Conservation (phyloP, 768 basidiomycete species). For the Podaxis pistillaris region DNA sequence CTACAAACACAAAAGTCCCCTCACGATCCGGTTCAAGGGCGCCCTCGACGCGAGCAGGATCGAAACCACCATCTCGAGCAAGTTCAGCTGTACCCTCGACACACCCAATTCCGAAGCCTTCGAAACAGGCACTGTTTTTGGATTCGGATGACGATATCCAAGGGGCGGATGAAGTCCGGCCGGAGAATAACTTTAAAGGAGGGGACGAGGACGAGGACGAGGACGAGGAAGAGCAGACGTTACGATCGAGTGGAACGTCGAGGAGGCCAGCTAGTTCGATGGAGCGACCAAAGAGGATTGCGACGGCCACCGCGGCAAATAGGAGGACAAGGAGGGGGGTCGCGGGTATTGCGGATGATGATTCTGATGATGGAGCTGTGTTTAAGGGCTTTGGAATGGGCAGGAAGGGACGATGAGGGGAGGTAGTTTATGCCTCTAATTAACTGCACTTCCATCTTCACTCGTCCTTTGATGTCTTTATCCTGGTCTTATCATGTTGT, state of each 20-base stretch:
- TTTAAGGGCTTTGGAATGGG: constrained; percentile 59
- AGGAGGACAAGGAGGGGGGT: constrained; percentile 30
- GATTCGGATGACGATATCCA: constrained; percentile 44
- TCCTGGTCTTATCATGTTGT: no score
- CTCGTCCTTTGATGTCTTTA: no score
- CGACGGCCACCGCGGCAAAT: constrained; percentile 21
- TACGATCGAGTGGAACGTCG: constrained; percentile 26
- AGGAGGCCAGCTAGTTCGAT: constrained; percentile 18
- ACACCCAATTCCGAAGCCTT: constrained; percentile 21
- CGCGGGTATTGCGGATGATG: constrained; percentile 49
- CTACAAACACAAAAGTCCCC: not conserved
- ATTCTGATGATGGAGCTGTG: constrained; percentile 70
- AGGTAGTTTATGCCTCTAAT: no score
- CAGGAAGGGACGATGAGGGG: not conserved
- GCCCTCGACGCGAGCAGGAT: constrained; percentile 18
- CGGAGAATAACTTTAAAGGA: constrained; percentile 15
- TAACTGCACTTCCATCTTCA: no score
- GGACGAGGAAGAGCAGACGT: constrained; percentile 27
- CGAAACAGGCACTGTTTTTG: constrained; percentile 43
- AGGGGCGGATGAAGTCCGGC: constrained; percentile 1
- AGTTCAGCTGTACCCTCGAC: constrained; percentile 23
- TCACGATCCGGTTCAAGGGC: constrained; percentile 7
- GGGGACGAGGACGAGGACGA: constrained; percentile 26
- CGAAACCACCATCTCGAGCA: constrained; percentile 29
- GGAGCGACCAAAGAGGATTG: constrained; percentile 20